These are phyloP conservation scores for Seminavis robusta DNA, from an alignment of 108 stramenopile genomes.

Conservation along the genomic window DNA sequence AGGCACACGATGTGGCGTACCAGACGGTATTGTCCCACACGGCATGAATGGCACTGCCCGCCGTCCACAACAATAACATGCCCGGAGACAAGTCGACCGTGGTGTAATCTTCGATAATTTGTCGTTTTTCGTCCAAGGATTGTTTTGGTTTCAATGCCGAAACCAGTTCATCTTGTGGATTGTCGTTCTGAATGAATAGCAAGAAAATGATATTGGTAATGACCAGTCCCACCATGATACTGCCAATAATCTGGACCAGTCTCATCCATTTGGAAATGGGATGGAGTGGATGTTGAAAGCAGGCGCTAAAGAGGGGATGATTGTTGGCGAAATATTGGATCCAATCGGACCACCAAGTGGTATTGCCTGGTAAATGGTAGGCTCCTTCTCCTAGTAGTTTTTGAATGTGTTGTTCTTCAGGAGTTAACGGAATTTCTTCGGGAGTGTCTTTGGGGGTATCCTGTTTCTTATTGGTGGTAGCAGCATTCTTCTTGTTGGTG, in stretches of 20 bases:
- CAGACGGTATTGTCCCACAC: constrained; percentile 65
- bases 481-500: too few relatives aligned
- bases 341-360: constrained; percentile 64
- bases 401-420: too few relatives aligned
- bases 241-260: constrained; percentile 62
- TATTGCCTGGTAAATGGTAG: constrained; percentile 64
- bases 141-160: not conserved
- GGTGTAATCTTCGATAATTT: constrained; percentile 5
- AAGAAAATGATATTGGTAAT: constrained; percentile 73
- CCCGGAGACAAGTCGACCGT: constrained; percentile 41
- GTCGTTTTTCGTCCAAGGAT: not conserved
- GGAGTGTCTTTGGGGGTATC: too few relatives aligned
- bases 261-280: constrained; percentile 58
- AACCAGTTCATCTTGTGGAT: not conserved
- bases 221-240: constrained; percentile 68
- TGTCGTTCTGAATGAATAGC: constrained; percentile 28
- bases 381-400: too few relatives aligned
- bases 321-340: constrained; percentile 69
- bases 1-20: constrained; percentile 75
- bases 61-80: constrained; percentile 70
- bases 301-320: constrained; percentile 82
- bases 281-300: constrained; percentile 62
- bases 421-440: too few relatives aligned
- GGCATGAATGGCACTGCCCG: constrained; percentile 67
- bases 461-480: too few relatives aligned